Evolutionary conservation across 2,329 filamentous ascomycete genomes (phyloP), one percentile per base, ranked within the genome.

Genomic region (Neonectria punicea): DNA sequence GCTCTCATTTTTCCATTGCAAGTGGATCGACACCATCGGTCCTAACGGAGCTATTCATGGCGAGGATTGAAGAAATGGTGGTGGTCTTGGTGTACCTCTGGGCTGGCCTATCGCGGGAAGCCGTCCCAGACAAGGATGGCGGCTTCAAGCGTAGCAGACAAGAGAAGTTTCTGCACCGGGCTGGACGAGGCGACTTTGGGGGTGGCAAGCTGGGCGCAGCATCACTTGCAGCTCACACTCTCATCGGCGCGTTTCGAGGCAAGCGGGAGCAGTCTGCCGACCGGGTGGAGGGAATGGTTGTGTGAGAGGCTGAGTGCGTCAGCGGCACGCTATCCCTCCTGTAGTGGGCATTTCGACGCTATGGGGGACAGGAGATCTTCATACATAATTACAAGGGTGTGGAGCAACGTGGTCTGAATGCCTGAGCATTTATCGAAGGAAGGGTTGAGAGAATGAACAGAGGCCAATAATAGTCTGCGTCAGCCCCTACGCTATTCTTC

Each of bases 181-280:
- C 50, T 7, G 22, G 22, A 20, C 58, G 63, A 25, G 58, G 63
- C 9, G 54, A 59, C 47, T 66, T 66, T 11, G 44, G 53, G 9
- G 16, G 18, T 16, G 58, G 54, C 6, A 58, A 47, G 43, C 16
- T 66, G 28, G 58, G 63, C 1, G 20, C 36, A 4, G n/a, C 25
- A 9, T 61, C 63, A 4, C 47, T 61, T 5, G 46, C 53, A 4
- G 55, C 43, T 9, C 55, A 60, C 22, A 18, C 34, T 7, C 10
- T 55, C 13, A 43, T 51, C 9, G 44, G 18, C n/a, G 43, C 56
- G 59, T 43, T 55, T 43, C 36, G 25, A 44, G 51, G 32, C 13
- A 51, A 22, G 16, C 20, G 25, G 7, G 34, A 47, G 18, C 32
- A 28, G 32, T 16, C 36, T 53, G 14, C 16, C n/a, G 30, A 11